Evolutionary conservation across 148 eudicot species (phyloP).

Genomic region (Oxyria digyna): DNA sequence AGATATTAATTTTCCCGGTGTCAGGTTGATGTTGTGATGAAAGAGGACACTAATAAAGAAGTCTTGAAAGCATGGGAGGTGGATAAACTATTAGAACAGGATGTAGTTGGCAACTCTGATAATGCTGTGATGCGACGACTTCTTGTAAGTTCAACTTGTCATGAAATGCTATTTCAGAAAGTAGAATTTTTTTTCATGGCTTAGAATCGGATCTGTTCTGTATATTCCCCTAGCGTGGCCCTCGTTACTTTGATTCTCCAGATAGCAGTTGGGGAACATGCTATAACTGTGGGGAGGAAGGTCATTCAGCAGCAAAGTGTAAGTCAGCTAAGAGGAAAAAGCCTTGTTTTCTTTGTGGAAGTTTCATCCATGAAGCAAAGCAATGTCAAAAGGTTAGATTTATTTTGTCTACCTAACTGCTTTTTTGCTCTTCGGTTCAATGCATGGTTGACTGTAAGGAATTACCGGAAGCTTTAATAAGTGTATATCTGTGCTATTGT

Average conservation of each 20-base stretch:
- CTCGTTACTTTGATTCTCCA: constrained; percentile 94
- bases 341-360: constrained; percentile 93
- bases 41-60: constrained; percentile 18
- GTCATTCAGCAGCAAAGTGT: constrained; percentile 60
- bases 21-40: constrained; percentile 32
- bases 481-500: not conserved
- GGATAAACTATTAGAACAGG: constrained; percentile 19
- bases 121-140: constrained; percentile 66
- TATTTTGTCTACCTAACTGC: not conserved
- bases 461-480: not conserved
- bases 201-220: constrained; percentile 28
- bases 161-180: constrained; percentile 20
- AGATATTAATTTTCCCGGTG: not conserved
- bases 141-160: constrained; percentile 73
- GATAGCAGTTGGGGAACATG: constrained; percentile 87
- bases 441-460: not conserved
- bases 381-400: constrained; percentile 66
- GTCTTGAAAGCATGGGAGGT: constrained; percentile 15
- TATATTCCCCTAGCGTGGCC: constrained; percentile 76
- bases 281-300: constrained; percentile 93
- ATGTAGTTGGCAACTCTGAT: constrained; percentile 28
- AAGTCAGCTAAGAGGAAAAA: constrained; percentile 57
- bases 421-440: not conserved
- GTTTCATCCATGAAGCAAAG: constrained; percentile 73
- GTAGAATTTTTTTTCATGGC: constrained; percentile 15